A percentile compares a stretch with the other conserved stretches of the same genome.
These are phyloP conservation scores for Pilaira anomala DNA, from an alignment of 192 early-diverging fungal genomes.

Conservation along the genomic window DNA sequence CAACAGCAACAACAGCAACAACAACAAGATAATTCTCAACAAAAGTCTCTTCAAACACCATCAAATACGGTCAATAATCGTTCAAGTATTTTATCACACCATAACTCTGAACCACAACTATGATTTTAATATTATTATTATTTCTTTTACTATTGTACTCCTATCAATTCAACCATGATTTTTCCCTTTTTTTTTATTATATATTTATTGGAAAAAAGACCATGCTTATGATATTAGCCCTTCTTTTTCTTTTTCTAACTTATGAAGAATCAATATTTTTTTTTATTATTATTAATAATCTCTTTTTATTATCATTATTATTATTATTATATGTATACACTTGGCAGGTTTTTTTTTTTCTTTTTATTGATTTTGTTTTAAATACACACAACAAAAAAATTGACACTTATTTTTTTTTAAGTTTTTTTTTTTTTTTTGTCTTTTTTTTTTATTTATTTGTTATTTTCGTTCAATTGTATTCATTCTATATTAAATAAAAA, in stretches of 20 bases:
- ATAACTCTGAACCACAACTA: background rate
- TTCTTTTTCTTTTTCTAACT: no score
- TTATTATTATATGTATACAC: background rate
- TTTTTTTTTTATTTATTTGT: no score
- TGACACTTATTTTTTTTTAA: background rate
- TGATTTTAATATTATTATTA: background rate
- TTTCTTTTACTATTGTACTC: background rate
- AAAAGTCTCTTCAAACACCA: no score
- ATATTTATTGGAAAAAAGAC: slow-evolving; percentile 1
- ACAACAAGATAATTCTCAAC: background rate
- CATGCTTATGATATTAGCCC: no score
- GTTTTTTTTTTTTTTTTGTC: no score
- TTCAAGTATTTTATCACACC: background rate
- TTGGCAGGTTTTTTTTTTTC: slow-evolving; percentile 1
- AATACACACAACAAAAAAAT: slow-evolving; percentile 4
- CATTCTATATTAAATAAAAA: no score
- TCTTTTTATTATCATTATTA: background rate
- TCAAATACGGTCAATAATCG: background rate
- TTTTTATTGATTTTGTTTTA: slow-evolving; percentile 7
- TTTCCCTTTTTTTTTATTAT: background rate
- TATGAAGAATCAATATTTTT: background rate
- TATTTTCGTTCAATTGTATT: no score
- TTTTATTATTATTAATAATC: background rate
- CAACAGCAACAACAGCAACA: no score
- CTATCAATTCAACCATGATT: background rate